Base-by-base conservation (phyloP, 768 basidiomycete species). In the Rickenella mellea region DNA sequence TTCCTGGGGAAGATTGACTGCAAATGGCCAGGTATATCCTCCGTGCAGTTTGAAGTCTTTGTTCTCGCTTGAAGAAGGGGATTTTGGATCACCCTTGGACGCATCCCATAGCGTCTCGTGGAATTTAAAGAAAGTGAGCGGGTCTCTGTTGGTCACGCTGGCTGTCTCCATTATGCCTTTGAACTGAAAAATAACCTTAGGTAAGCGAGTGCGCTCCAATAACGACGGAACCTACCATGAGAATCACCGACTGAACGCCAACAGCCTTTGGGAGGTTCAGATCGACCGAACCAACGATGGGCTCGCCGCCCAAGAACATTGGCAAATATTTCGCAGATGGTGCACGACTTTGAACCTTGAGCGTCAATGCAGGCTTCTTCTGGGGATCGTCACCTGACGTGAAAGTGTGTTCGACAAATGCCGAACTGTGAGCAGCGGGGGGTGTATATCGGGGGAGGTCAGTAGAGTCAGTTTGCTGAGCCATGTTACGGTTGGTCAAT, bases 251-350 rank as follows among this genome's bases (percentile, higher is more conserved):
- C 52, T 77, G 75, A 35, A 70, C 55, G 9, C 61, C 66, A 41
- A 76, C 72, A 11, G 69, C 55, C 49, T 71, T 73, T 45, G 66
- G 61, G 27, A 74, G 57, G 39, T 76, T 67, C 21, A 78, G 50
- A 48, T 72, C 69, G 2, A 78, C 74, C 6, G 57, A 55, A 19
- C 79, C 78, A 1, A 66, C 51, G 40, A 82, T 61, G 9, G 50
- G 45, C 51, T 81, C 75, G 9, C 65, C 69, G 45, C 71, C 64
- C 32, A 65, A 52, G 48, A 73, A 76, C 21, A 65, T 51, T 15
- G 75, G 77, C 20, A 67, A 55, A 8, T 61, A 63, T 17, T 62
- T 49, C 0, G 69, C 40, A 3, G 47, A 57, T 4, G 59, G 54
- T 22, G 66, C 58, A 26, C 73, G 67, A 50, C 71, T 75, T 36